A percentile compares a stretch with the other conserved stretches of the same genome.
phyloP scores from a whole-genome alignment of 1,284 basidiomycete species.

The Cryptococcus sp. region DNA sequence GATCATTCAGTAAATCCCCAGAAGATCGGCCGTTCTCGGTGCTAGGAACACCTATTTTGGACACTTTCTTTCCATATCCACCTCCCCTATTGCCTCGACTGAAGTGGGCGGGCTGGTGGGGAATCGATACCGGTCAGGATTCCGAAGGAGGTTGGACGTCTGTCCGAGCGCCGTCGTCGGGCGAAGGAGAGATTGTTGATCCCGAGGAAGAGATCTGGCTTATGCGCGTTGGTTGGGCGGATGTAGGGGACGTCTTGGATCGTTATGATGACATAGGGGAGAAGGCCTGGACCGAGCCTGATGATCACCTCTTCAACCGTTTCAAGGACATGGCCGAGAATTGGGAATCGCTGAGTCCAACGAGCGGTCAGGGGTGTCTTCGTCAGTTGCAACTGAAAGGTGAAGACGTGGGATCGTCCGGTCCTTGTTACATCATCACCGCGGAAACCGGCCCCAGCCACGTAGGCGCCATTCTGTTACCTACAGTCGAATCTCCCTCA shows the following conservation, averaged over 20 bases:
- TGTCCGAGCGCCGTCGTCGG: constrained; percentile 5
- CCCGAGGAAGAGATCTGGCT: constrained; percentile 32
- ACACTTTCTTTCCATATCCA: constrained; percentile 48
- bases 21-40: constrained; percentile 40
- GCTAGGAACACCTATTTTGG: constrained; percentile 41
- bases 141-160: constrained; percentile 21
- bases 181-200: constrained; percentile 1
- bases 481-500: neutral
- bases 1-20: constrained; percentile 2
- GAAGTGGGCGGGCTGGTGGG: constrained; percentile 45
- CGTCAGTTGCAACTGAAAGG: constrained; percentile 21
- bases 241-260: constrained; percentile 47
- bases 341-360: constrained; percentile 22
- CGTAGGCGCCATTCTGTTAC: neutral
- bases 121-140: constrained; percentile 22
- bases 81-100: constrained; percentile 45
- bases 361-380: constrained; percentile 30
- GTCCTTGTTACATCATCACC: constrained; percentile 33
- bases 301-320: constrained; percentile 20
- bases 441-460: neutral
- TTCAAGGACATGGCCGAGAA: constrained; percentile 28
- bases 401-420: constrained; percentile 8
- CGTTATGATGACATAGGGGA: constrained; percentile 16
- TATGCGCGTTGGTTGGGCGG: constrained; percentile 45
- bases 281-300: constrained; percentile 25